phyloP scores from a whole-genome alignment of 768 basidiomycete species.

The button mushroom (Agaricus bisporus) region DNA sequence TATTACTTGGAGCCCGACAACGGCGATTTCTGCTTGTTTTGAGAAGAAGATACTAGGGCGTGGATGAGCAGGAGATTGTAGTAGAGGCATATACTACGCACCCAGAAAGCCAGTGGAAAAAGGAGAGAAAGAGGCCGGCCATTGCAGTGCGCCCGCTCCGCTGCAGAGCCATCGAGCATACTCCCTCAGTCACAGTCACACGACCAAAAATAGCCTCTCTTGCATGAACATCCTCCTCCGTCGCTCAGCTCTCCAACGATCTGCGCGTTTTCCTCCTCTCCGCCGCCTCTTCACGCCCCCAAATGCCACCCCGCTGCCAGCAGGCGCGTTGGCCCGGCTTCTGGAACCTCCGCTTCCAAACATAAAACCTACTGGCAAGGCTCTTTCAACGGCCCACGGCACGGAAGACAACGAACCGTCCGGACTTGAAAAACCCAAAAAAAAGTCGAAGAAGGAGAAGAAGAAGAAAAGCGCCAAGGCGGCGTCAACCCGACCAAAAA shows the following conservation, averaged over 20 bases:
- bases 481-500: too few relatives aligned
- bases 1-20: conserved; percentile 90
- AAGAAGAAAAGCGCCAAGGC: too few relatives aligned
- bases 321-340: too few relatives aligned
- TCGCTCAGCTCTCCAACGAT: not conserved
- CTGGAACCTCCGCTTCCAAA: too few relatives aligned
- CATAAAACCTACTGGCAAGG: too few relatives aligned
- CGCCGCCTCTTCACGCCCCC: too few relatives aligned
- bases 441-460: not conserved
- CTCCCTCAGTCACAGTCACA: not conserved
- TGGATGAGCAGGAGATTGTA: not conserved
- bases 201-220: not conserved
- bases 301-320: too few relatives aligned
- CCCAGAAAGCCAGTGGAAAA: conserved; percentile 44
- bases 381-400: too few relatives aligned
- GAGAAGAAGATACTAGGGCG: conserved; percentile 70
- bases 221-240: not conserved
- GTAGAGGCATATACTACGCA: conserved; percentile 12
- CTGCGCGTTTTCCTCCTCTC: too few relatives aligned
- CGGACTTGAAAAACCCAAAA: not conserved
- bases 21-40: conserved; percentile 80
- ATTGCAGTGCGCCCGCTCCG: not conserved
- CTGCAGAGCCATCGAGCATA: too few relatives aligned
- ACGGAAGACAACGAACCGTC: too few relatives aligned
- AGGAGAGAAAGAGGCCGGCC: conserved; percentile 30